phyloP scores from a whole-genome alignment of 164 flowering plant species.

The Vitis rupestris region DNA sequence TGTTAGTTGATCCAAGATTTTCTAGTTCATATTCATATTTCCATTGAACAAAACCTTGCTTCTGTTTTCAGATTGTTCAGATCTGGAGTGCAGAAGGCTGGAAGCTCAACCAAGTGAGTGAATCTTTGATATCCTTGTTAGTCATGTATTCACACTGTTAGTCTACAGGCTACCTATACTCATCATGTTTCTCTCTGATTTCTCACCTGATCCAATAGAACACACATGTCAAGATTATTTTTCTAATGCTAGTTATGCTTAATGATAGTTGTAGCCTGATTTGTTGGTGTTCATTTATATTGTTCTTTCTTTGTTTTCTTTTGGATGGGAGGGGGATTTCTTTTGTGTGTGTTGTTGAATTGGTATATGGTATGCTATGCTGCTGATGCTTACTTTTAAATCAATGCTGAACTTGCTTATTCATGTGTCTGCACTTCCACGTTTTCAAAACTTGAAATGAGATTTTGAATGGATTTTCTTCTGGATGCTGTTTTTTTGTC shows the following conservation, averaged over 20 bases:
- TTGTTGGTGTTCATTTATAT: too few species aligned
- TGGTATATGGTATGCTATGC: too few species aligned
- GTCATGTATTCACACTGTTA: background rate
- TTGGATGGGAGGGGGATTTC: too few species aligned
- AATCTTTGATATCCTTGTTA: background rate
- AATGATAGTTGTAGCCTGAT: too few species aligned
- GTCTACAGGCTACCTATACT: background rate
- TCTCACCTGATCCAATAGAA: background rate
- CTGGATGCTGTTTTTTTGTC: too few species aligned
- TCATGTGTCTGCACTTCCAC: background rate
- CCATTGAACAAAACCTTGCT: background rate
- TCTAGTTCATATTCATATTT: background rate
- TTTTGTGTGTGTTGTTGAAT: too few species aligned
- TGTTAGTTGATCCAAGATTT: slow-evolving; percentile 5
- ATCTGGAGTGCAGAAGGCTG: slow-evolving; percentile 80
- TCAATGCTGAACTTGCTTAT: too few species aligned
- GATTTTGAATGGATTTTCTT: background rate
- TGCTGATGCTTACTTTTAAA: background rate
- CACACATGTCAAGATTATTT: background rate
- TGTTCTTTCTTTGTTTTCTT: too few species aligned
- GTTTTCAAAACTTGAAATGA: background rate
- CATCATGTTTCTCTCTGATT: background rate
- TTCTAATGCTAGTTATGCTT: background rate
- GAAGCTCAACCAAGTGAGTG: slow-evolving; percentile 66
- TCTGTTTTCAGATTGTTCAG: slow-evolving; percentile 58